Evolutionary conservation across 2,329 filamentous ascomycete species (phyloP).

Genomic region (Zalaria obscura): DNA sequence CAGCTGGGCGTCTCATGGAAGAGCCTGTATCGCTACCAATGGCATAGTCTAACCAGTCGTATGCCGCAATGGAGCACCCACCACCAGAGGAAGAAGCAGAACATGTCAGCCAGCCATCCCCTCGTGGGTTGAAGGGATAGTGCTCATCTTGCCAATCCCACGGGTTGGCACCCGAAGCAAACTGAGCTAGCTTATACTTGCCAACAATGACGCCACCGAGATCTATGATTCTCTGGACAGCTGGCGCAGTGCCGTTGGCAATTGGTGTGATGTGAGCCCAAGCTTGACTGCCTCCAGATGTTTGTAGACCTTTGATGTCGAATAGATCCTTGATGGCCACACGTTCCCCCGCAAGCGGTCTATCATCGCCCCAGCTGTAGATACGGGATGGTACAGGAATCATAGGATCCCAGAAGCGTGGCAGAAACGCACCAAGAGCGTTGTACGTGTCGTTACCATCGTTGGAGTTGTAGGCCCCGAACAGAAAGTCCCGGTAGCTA

Average conservation of each 20-base stretch:
- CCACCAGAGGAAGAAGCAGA: conserved; percentile 19
- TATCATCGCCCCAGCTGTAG: conserved; percentile 20
- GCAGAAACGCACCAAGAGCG: conserved; percentile 13
- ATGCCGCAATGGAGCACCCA: conserved; percentile 21
- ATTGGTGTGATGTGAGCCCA: conserved; percentile 13
- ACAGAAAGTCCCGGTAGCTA: conserved; percentile 16
- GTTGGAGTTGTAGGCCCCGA: conserved; percentile 13
- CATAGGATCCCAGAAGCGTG: conserved; percentile 15
- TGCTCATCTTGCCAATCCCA: conserved; percentile 12
- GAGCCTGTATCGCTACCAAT: conserved; percentile 19
- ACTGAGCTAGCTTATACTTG: conserved; percentile 21
- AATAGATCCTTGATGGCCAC: conserved; percentile 23
- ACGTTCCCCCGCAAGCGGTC: conserved; percentile 20
- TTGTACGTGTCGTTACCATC: conserved; percentile 12
- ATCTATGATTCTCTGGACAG: conserved; percentile 20
- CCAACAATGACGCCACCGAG: conserved; percentile 20
- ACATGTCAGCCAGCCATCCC: conserved; percentile 20
- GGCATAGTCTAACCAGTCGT: conserved; percentile 26
- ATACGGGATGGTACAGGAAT: conserved; percentile 25
- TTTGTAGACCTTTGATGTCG: conserved; percentile 21
- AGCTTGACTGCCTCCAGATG: conserved; percentile 18
- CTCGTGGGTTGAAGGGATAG: conserved; percentile 23
- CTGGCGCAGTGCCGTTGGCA: conserved; percentile 16
- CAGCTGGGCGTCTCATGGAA: conserved; percentile 6
- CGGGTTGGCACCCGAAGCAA: conserved; percentile 13